phyloP scores from a whole-genome alignment of 352 stramenopile genomes.

The Phytopythium delawarense region DNA sequence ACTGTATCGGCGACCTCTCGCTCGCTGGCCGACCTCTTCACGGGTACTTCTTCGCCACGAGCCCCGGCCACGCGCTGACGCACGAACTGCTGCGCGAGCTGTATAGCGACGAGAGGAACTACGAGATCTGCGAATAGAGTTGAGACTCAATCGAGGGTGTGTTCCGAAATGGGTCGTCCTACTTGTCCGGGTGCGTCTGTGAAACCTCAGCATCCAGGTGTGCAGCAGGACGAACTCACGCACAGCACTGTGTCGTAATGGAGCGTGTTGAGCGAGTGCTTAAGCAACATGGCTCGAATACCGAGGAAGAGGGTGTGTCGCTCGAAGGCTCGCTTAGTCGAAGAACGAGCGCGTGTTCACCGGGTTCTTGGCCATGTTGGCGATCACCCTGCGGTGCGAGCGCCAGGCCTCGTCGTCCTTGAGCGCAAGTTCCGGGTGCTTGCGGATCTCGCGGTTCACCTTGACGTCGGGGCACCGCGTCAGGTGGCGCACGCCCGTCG shows the following conservation, averaged over 20 bases:
- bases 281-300: background rate
- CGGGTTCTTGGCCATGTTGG: conserved; percentile 33
- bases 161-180: too few species aligned
- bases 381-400: conserved; percentile 45
- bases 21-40: conserved; percentile 52
- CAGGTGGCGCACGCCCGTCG: conserved; percentile 41
- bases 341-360: conserved; percentile 25
- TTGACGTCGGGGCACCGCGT: conserved; percentile 56
- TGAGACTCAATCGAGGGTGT: background rate
- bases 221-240: too few species aligned
- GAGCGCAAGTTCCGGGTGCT: conserved; percentile 41
- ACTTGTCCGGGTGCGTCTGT: too few species aligned
- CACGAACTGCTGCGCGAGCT: conserved; percentile 51
- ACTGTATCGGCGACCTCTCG: conserved; percentile 63
- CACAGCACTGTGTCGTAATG: too few species aligned
- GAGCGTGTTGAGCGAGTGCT: conserved; percentile 4
- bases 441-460: conserved; percentile 54
- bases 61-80: conserved; percentile 59
- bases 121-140: conserved; percentile 15
- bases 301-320: background rate
- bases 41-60: conserved; percentile 64
- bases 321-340: background rate
- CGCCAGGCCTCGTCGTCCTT: conserved; percentile 40
- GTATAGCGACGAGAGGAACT: conserved; percentile 42
- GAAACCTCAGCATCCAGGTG: too few species aligned